These are phyloP conservation scores for Tripterygium wilfordii DNA, from an alignment of 177 flowering plant species.

Conservation along the genomic window DNA sequence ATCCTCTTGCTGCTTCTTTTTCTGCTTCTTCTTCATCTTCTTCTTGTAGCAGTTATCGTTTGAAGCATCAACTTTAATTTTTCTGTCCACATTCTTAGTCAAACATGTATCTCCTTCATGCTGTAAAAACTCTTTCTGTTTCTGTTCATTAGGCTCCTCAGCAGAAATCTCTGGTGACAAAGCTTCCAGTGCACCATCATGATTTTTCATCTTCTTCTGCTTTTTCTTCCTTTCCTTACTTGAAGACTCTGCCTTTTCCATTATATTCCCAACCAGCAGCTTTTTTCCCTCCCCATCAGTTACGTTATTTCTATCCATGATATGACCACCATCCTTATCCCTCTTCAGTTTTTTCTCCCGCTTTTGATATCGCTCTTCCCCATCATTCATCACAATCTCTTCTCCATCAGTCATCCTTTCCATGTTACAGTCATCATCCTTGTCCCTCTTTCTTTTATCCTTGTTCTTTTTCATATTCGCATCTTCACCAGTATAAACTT, in stretches of 20 bases:
- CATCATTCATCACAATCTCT: too few relatives aligned
- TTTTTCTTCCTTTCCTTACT: slow-evolving; percentile 1
- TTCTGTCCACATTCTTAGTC: background rate
- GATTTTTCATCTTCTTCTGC: background rate
- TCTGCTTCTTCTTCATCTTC: slow-evolving; percentile 14
- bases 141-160: background rate
- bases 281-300: background rate
- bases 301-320: background rate
- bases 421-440: too few relatives aligned
- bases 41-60: background rate
- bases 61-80: background rate
- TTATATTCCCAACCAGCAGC: background rate
- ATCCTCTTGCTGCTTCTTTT: background rate
- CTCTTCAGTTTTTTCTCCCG: background rate
- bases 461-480: background rate
- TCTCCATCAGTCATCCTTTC: too few relatives aligned
- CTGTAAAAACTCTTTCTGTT: background rate
- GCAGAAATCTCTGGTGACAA: background rate
- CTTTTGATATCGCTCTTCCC: too few relatives aligned
- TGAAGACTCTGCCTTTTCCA: background rate
- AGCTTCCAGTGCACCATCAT: background rate
- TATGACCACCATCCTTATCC: background rate
- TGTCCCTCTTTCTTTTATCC: too few relatives aligned
- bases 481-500: background rate
- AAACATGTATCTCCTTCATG: background rate